Evolutionary conservation across 108 stramenopile genomes (phyloP), one percentile per base, ranked within the genome.

Genomic region (Halocafeteria seosinensis): DNA sequence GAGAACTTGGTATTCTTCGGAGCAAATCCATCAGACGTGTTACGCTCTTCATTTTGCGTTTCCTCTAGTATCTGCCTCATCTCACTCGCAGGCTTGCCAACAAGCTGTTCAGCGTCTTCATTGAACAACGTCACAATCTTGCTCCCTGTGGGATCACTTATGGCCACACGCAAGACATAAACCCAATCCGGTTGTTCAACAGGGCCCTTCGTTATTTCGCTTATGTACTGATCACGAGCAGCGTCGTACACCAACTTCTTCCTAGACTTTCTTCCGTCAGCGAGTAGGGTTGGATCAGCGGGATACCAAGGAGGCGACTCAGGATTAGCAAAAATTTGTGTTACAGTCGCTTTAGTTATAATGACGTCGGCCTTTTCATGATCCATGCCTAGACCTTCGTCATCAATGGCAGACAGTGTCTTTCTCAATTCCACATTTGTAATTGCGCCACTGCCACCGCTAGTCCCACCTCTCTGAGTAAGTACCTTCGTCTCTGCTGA

Each of bases 281-380:
- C 53, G 12, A n/a, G 13, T 67, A 24, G 13, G 37, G 70, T n/a
- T 71, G 71, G 13, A 23, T 26, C 8, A 74, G 70, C 71, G 4
- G 71, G 72, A 73, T 81, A 81, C 80, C 78, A 79, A 25, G 75
- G 75, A 13, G 24, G 66, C 35, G 29, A 67, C 64, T 77, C 76
- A 37, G 61, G 23, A 61, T 76, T 68, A 47, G 64, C 72, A 61
- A 69, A 72, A 27, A 68, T 30, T 17, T 26, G 37, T 27, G 73
- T 68, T 30, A 79, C 32, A 24, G 66, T 72, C 26, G 71, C 78
- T 62, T 79, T 78, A 36, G 78, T 55, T 29, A 33, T 47, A 34
- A 77, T 62, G 36, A 64, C 75, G 61, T 79, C 78, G n/a, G 70
- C 59, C 73, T 79, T 73, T 11, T 72, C 76, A n/a, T n/a, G n/a